These are phyloP conservation scores for Xylaria multiplex DNA, from an alignment of 2,329 filamentous ascomycete species.

Conservation along the genomic window DNA sequence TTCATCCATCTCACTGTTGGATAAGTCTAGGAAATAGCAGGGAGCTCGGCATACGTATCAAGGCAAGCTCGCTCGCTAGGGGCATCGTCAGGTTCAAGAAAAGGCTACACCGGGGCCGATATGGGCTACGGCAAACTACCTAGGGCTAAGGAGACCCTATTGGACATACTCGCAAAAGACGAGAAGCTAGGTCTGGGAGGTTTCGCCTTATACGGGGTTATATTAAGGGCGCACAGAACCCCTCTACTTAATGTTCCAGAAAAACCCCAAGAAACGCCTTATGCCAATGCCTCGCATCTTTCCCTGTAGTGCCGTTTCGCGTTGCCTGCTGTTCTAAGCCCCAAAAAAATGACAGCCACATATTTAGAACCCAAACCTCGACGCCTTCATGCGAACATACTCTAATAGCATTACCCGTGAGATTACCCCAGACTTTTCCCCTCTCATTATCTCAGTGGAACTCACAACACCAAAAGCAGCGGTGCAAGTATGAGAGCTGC, in stretches of 20 bases:
- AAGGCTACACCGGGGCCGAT: not conserved
- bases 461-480: conserved; percentile 36
- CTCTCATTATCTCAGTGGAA: not conserved
- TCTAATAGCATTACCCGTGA: conserved; percentile 25
- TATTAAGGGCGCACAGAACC: not conserved
- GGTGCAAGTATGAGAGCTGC: conserved; percentile 28
- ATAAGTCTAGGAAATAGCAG: not conserved
- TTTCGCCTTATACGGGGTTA: too few relatives aligned
- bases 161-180: not conserved
- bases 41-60: not conserved
- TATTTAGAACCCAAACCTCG: conserved; percentile 35
- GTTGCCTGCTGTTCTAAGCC: conserved; percentile 34
- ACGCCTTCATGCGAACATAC: conserved; percentile 38
- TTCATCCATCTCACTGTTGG: not conserved
- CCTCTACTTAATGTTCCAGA: conserved; percentile 11
- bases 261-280: conserved; percentile 41
- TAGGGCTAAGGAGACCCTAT: not conserved
- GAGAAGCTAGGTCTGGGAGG: not conserved
- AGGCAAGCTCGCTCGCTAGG: not conserved
- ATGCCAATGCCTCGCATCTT: conserved; percentile 41
- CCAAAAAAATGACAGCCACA: conserved; percentile 24
- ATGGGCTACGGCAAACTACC: too few relatives aligned
- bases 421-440: conserved; percentile 11
- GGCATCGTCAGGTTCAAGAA: not conserved
- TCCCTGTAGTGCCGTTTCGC: conserved; percentile 34